These are phyloP conservation scores for Torulaspora gathmanii DNA, from an alignment of 805 yeast genomes.

Conservation along the genomic window DNA sequence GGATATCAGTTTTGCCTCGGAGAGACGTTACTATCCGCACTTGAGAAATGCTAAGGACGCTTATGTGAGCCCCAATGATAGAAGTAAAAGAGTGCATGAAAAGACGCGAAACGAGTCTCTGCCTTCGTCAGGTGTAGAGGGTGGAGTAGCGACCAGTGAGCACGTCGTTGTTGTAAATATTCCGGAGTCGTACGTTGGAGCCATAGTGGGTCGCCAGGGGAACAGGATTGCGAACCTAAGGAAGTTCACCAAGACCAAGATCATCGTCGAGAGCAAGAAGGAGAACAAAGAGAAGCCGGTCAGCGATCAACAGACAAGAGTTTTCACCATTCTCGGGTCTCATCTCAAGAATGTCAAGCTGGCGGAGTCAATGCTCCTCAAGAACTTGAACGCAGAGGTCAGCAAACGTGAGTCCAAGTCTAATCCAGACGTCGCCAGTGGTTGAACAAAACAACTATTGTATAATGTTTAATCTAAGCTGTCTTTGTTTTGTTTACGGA, in stretches of 20 bases:
- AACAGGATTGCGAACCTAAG: constrained; percentile 82
- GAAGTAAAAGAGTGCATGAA: background rate
- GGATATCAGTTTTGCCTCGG: constrained; percentile 21
- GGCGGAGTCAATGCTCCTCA: constrained; percentile 54
- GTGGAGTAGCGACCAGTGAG: constrained; percentile 6
- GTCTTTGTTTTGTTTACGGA: background rate
- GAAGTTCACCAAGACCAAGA: constrained; percentile 69
- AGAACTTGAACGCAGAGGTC: constrained; percentile 55
- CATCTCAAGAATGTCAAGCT: constrained; percentile 44
- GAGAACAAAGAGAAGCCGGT: constrained; percentile 45
- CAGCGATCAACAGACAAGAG: constrained; percentile 36
- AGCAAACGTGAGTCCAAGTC: constrained; percentile 41
- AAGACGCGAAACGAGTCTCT: background rate
- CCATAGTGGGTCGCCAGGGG: constrained; percentile 82
- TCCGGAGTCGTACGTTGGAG: constrained; percentile 82
- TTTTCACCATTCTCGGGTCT: constrained; percentile 64
- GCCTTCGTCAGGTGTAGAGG: background rate
- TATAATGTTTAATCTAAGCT: background rate
- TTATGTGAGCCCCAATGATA: background rate
- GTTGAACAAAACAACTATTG: background rate
- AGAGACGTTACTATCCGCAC: constrained; percentile 56
- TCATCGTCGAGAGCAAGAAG: constrained; percentile 66
- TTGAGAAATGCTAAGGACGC: constrained; percentile 36
- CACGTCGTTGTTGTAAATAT: constrained; percentile 36
- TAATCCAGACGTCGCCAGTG: constrained; percentile 1